phyloP scores from a whole-genome alignment of 805 yeast species.

The Candida manassasensis region DNA sequence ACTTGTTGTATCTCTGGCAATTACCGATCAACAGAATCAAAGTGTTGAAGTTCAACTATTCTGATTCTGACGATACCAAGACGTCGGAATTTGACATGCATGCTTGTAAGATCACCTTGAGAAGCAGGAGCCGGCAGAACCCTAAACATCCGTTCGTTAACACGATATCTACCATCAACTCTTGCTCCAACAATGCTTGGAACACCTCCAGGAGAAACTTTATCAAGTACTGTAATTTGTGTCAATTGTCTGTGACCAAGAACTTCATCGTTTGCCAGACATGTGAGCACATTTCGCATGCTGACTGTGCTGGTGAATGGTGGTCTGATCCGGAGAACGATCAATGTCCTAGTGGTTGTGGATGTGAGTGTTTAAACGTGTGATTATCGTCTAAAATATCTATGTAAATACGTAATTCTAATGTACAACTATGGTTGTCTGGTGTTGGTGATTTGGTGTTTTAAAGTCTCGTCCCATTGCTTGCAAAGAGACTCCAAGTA shows the following conservation, averaged over 20 bases:
- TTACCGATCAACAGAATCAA: conserved; percentile 75
- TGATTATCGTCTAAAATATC: neutral
- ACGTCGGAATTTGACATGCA: conserved; percentile 22
- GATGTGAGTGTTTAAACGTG: conserved; percentile 57
- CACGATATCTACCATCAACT: conserved; percentile 20
- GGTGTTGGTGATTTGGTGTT: conserved; percentile 65
- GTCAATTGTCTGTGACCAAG: conserved; percentile 57
- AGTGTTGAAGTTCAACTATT: conserved; percentile 63
- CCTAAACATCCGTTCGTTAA: conserved; percentile 18
- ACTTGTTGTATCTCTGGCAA: conserved; percentile 78
- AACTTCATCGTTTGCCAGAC: conserved; percentile 61
- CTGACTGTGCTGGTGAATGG: conserved; percentile 78
- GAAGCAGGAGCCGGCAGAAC: conserved; percentile 17
- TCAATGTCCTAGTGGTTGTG: conserved; percentile 82
- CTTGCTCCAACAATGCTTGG: conserved; percentile 27
- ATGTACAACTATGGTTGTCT: conserved; percentile 19
- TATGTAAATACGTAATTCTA: conserved; percentile 1
- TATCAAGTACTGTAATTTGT: conserved; percentile 54
- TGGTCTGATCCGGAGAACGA: conserved; percentile 44
- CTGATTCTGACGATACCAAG: conserved; percentile 14
- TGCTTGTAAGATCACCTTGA: conserved; percentile 29
- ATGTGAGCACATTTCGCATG: conserved; percentile 79
- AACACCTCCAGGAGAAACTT: conserved; percentile 19
- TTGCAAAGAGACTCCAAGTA: conserved; percentile 53
- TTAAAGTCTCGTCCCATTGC: conserved; percentile 74